phyloP scores from a whole-genome alignment of 139 green algal genomes.

The Marvania coccoides region DNA sequence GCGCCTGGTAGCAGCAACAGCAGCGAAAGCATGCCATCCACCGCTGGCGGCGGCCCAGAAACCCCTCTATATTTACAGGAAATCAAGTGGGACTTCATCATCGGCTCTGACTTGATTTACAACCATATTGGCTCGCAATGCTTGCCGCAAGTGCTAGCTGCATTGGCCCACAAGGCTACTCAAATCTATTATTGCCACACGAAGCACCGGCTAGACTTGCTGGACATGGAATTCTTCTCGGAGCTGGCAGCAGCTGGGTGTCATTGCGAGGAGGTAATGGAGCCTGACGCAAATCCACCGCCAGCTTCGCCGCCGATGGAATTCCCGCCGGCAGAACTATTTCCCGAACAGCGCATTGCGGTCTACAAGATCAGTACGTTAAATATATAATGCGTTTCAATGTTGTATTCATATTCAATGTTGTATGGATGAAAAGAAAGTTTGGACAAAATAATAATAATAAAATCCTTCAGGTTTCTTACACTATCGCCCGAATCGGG shows the following conservation, averaged over 20 bases:
- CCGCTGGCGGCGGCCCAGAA: background rate
- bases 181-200: slow-evolving; percentile 25
- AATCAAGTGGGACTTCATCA: slow-evolving; percentile 13
- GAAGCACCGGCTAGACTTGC: slow-evolving; percentile 20
- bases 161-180: background rate
- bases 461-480: no score
- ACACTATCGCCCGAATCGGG: no score
- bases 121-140: slow-evolving; percentile 17
- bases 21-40: background rate
- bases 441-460: no score
- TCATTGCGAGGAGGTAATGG: slow-evolving; percentile 21
- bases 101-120: slow-evolving; percentile 26
- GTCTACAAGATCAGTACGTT: slow-evolving; percentile 21
- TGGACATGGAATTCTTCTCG: slow-evolving; percentile 14
- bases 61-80: background rate
- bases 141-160: slow-evolving; percentile 10
- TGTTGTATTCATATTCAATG: no score
- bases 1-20: background rate
- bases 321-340: slow-evolving; percentile 25
- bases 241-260: slow-evolving; percentile 18
- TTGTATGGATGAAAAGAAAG: no score
- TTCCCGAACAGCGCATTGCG: slow-evolving; percentile 30
- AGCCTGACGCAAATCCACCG: slow-evolving; percentile 7
- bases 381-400: background rate
- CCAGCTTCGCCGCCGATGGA: slow-evolving; percentile 19